phyloP scores from a whole-genome alignment of 768 basidiomycete genomes.

The Suillus alpinus region DNA sequence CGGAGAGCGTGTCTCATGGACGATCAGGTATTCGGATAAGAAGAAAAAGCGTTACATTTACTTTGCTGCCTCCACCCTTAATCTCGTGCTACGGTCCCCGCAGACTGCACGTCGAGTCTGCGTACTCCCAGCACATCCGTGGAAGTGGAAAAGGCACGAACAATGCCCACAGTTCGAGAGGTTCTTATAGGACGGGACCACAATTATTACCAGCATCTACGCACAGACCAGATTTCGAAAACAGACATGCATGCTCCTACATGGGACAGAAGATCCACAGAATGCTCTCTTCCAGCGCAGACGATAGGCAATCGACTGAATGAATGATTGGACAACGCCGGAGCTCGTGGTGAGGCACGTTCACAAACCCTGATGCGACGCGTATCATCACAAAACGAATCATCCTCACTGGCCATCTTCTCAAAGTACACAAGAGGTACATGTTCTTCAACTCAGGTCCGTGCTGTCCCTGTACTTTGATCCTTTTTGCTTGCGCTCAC shows the following conservation, averaged over 20 bases:
- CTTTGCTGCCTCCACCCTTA: no score
- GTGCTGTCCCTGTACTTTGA: conserved; percentile 10
- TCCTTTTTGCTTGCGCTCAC: conserved; percentile 3
- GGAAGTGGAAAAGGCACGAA: conserved; percentile 90
- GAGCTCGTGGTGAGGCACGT: conserved; percentile 86
- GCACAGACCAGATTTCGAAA: conserved; percentile 88
- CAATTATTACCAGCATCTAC: no score
- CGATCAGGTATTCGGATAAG: no score
- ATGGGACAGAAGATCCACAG: conserved; percentile 66
- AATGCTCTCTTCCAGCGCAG: conserved; percentile 49
- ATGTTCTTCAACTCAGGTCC: conserved; percentile 93
- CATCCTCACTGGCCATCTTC: conserved; percentile 91
- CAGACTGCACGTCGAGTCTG: conserved; percentile 73
- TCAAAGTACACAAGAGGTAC: conserved; percentile 97
- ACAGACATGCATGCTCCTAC: conserved; percentile 66
- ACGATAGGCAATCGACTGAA: conserved; percentile 4
- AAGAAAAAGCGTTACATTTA: no score
- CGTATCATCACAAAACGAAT: conserved; percentile 91
- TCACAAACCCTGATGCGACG: conserved; percentile 86
- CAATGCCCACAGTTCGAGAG: conserved; percentile 98
- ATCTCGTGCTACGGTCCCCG: conserved; percentile 87
- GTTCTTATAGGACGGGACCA: no score
- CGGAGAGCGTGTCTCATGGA: no score
- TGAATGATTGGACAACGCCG: conserved; percentile 46
- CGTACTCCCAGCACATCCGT: conserved; percentile 87